Evolutionary conservation across 495 filamentous ascomycete genomes (phyloP).

Genomic region (Daldinia bambusicola): DNA sequence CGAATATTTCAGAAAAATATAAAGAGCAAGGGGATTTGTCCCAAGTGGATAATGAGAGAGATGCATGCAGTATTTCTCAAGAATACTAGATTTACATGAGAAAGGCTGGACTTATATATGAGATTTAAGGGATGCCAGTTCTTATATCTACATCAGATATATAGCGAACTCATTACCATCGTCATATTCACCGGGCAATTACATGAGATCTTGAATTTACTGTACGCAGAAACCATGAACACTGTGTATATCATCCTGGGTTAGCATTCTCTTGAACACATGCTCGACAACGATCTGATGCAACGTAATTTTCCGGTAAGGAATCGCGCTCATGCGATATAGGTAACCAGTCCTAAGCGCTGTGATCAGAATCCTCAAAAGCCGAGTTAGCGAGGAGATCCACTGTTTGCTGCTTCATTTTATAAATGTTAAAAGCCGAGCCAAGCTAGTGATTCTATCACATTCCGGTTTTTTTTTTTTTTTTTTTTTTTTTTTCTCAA

Average conservation of each 20-base stretch:
- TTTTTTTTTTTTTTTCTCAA: too few species aligned
- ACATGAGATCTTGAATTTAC: not conserved
- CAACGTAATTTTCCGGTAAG: not conserved
- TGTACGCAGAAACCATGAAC: not conserved
- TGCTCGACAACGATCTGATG: not conserved
- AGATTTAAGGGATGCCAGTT: not conserved
- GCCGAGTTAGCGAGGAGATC: not conserved
- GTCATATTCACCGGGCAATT: not conserved
- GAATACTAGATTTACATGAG: not conserved
- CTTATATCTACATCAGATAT: not conserved
- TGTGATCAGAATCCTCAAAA: not conserved
- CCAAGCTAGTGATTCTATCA: not conserved
- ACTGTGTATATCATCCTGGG: not conserved
- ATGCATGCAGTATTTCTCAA: not conserved
- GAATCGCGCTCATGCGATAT: not conserved
- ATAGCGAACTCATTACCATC: not conserved
- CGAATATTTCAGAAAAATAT: not conserved
- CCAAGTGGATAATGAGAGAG: not conserved
- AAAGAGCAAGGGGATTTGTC: not conserved
- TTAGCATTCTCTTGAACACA: not conserved
- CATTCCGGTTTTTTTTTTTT: not conserved
- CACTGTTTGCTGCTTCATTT: not conserved
- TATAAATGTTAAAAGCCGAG: not conserved
- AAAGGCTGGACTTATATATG: not conserved
- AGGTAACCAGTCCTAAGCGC: conserved; percentile 1